These are phyloP conservation scores for Aegilops umbellulata DNA, from an alignment of 176 grass and related monocot species.

Conservation along the genomic window DNA sequence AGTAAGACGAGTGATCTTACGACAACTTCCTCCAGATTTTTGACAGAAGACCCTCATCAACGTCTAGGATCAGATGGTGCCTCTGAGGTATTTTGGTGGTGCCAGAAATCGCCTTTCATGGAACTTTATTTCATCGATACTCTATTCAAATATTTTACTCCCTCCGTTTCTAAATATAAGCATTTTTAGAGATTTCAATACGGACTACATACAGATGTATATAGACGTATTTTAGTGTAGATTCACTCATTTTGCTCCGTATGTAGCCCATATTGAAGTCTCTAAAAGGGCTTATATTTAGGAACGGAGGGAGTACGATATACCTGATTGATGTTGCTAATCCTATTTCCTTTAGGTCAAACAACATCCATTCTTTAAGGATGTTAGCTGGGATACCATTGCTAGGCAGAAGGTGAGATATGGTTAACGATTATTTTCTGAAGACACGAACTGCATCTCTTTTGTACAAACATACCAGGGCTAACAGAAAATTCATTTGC, in stretches of 20 bases:
- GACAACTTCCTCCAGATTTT: slow-evolving; percentile 62
- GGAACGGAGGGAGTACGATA: background rate
- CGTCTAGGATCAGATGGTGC: slow-evolving; percentile 87
- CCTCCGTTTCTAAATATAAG: no score
- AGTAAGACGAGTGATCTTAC: slow-evolving; percentile 2
- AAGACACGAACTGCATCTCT: slow-evolving; percentile 2
- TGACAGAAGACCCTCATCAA: slow-evolving; percentile 98
- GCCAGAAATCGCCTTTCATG: slow-evolving; percentile 23
- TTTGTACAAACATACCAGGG: slow-evolving; percentile 10
- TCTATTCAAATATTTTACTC: slow-evolving; percentile 26
- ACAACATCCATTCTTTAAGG: slow-evolving; percentile 88
- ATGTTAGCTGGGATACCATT: slow-evolving; percentile 96
- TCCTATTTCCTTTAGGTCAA: slow-evolving; percentile 74
- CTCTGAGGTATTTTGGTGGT: slow-evolving; percentile 71
- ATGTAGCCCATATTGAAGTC: no score
- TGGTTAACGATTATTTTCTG: slow-evolving; percentile 24
- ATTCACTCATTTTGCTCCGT: no score
- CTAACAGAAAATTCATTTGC: slow-evolving; percentile 48
- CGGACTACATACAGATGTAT: no score
- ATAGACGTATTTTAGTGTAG: no score
- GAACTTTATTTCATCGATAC: slow-evolving; percentile 21
- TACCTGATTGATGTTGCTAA: slow-evolving; percentile 35
- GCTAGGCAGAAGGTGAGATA: slow-evolving; percentile 93
- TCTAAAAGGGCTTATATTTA: no score
- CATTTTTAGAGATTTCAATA: no score